These are phyloP conservation scores for Nitzschia sp. DNA, from an alignment of 108 stramenopile species.

Conservation along the genomic window DNA sequence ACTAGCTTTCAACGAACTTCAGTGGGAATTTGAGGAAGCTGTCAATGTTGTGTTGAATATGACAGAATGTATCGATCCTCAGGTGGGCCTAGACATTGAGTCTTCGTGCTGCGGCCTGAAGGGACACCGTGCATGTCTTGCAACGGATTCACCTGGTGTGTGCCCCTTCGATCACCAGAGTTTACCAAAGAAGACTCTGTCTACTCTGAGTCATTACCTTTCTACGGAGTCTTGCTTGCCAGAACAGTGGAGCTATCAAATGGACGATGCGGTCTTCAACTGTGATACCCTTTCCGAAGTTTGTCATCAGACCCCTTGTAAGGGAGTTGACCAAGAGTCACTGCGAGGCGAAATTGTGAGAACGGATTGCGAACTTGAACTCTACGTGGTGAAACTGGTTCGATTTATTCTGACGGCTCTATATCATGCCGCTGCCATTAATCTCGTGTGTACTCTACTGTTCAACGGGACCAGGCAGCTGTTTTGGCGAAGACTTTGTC, in stretches of 20 bases:
- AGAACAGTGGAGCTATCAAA: background rate
- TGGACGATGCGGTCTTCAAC: slow-evolving; percentile 28
- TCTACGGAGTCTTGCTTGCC: no score
- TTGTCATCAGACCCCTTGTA: slow-evolving; percentile 32
- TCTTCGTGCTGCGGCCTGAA: slow-evolving; percentile 45
- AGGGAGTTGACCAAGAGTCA: slow-evolving; percentile 29
- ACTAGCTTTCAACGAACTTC: slow-evolving; percentile 7
- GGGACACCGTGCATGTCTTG: slow-evolving; percentile 18
- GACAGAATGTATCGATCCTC: slow-evolving; percentile 22
- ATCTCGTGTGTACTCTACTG: slow-evolving; percentile 30
- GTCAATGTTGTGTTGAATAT: slow-evolving; percentile 11
- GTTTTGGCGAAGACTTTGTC: slow-evolving; percentile 40
- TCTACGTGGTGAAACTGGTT: slow-evolving; percentile 31
- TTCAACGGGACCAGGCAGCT: slow-evolving; percentile 37
- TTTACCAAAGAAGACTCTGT: no score
- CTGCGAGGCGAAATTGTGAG: slow-evolving; percentile 23
- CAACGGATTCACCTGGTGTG: background rate
- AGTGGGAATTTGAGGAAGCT: slow-evolving; percentile 15
- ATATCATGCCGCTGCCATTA: slow-evolving; percentile 27
- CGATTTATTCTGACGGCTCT: slow-evolving; percentile 22
- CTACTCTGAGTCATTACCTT: no score
- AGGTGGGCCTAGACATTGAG: slow-evolving; percentile 6
- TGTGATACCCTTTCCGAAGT: slow-evolving; percentile 14
- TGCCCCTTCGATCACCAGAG: slow-evolving; percentile 36
- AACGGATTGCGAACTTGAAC: slow-evolving; percentile 40